These are phyloP conservation scores for Penicillium digitatum DNA, from an alignment of 2,329 filamentous ascomycete species.

Conservation along the genomic window DNA sequence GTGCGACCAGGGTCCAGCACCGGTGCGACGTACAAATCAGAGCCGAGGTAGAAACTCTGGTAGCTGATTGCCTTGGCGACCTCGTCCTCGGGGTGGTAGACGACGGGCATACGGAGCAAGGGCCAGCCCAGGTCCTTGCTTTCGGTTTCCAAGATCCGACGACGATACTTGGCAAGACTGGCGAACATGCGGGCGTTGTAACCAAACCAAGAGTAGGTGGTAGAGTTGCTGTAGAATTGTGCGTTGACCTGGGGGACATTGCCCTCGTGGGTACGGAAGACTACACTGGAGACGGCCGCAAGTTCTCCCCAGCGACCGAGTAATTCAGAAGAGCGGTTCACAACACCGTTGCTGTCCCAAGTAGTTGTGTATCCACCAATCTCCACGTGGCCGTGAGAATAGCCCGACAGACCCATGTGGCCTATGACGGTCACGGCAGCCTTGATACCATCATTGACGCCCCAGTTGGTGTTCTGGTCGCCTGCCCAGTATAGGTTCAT, in stretches of 20 bases:
- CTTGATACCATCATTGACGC: constrained; percentile 36
- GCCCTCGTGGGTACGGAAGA: constrained; percentile 39
- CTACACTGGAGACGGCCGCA: constrained; percentile 31
- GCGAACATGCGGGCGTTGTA: constrained; percentile 37
- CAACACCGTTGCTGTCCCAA: constrained; percentile 23
- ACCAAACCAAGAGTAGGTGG: constrained; percentile 33
- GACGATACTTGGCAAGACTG: constrained; percentile 33
- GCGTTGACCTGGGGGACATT: constrained; percentile 37
- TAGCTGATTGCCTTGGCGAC: constrained; percentile 22
- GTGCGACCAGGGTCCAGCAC: constrained; percentile 19
- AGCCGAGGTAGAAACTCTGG: constrained; percentile 23
- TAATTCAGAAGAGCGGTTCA: constrained; percentile 35
- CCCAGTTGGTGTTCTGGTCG: constrained; percentile 36
- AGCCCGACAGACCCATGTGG: constrained; percentile 39
- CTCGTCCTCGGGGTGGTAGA: constrained; percentile 21
- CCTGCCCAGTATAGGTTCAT: constrained; percentile 41
- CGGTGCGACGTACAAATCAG: constrained; percentile 23
- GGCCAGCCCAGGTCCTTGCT: constrained; percentile 22
- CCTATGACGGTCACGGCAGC: constrained; percentile 33
- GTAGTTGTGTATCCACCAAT: constrained; percentile 38
- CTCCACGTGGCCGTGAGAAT: constrained; percentile 35
- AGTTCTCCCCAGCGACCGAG: constrained; percentile 40
- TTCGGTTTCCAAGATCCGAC: constrained; percentile 27
- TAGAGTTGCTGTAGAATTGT: constrained; percentile 37
- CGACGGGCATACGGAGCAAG: constrained; percentile 23